Evolutionary conservation across 2,329 filamentous ascomycete species (phyloP), one percentile per base, ranked within the genome.

Genomic region (Sordariomycetes sp.): DNA sequence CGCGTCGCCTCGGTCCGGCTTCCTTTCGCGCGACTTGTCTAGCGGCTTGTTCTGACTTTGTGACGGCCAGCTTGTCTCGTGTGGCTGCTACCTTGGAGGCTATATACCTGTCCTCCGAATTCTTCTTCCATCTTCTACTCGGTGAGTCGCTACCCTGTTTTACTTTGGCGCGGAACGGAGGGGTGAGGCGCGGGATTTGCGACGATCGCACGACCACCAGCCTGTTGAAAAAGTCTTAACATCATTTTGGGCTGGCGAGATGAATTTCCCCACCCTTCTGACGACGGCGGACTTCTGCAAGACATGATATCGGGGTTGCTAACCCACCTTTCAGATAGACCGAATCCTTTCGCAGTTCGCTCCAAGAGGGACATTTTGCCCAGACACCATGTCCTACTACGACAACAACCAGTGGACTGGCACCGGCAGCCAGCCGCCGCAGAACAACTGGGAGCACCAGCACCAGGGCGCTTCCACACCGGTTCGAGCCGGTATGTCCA

Each of bases 361-460:
- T 21, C 18, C 18, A n/a, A n/a, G n/a, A n/a, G n/a, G n/a, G 30
- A 8, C 10, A 14, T 16, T n/a, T n/a, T 16, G 17, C 23, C 31
- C 11, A 18, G 15, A 8, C 43, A 51, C 38, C 48, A 64, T 64
- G 61, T 64, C 61, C 47, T 64, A 64, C 50, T 64, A 64, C 57
- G 60, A 64, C 41, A 63, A 63, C 46, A 49, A 53, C 21, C 61
- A 42, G 21, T 60, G 61, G 61, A 50, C 60, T 38, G 49, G 51
- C 34, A 46, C 50, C 17, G 41, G 37, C 40, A 19, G 16, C 38
- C 41, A 27, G 18, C 39, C 35, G 38, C 40, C 30, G 6, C 54
- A 59, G 42, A 64, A 58, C 49, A 64, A 55, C 50, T 66, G 62
- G 62, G 62, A 66, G n/a, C 61, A 63, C 39, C 62, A 66, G n/a